Percentiles rank a stretch among this genome's conserved stretches.
phyloP scores from a whole-genome alignment of 176 grass and related monocot genomes.

The Phragmites australis region DNA sequence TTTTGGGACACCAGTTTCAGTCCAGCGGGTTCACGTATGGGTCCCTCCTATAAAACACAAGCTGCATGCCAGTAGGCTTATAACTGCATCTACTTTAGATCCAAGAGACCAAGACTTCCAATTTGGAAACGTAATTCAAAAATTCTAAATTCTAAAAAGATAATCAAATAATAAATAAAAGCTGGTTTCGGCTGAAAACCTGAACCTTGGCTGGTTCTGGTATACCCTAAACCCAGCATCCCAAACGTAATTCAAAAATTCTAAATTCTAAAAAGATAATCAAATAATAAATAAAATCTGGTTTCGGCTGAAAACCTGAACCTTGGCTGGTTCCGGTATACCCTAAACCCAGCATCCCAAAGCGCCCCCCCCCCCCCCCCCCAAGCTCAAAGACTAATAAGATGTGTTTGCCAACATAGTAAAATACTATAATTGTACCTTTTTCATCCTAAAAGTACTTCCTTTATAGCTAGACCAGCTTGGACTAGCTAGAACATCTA shows the following conservation, averaged over 20 bases:
- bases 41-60: background rate
- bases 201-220: background rate
- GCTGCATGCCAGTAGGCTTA: background rate
- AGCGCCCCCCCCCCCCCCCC: no score
- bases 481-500: background rate
- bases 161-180: background rate
- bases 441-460: background rate
- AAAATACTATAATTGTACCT: background rate
- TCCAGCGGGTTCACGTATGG: background rate
- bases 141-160: background rate
- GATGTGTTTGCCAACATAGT: constrained; percentile 5
- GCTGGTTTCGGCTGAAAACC: background rate
- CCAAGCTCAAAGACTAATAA: no score
- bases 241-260: no score
- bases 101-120: background rate
- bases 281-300: background rate
- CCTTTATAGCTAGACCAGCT: background rate
- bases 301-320: background rate
- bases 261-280: background rate
- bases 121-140: background rate
- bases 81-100: background rate
- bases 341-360: no score
- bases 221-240: no score
- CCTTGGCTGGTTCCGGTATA: no score
- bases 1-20: background rate